Base-by-base conservation (phyloP, 2,329 filamentous ascomycete genomes). In the Phialemoniopsis sp. region DNA sequence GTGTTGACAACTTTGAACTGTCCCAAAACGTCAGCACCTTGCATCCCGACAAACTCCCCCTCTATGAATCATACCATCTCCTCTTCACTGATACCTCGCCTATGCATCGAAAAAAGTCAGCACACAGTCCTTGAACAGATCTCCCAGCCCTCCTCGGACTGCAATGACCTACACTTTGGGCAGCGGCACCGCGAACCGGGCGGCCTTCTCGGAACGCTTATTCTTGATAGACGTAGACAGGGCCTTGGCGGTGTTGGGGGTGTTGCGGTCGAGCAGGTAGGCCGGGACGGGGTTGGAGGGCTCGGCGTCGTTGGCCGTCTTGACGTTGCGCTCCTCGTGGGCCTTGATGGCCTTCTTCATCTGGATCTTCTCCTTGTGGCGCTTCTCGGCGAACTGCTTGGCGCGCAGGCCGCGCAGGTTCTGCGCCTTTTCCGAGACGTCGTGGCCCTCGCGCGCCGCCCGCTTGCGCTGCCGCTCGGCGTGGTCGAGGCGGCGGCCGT, bases 361-460 rank as follows among this genome's bases (percentile, higher is more conserved):
- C 77, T 95, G 89, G 61, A 95, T 95, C 84, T 98, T 98, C 75
- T 98, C 90, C 63, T 90, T 86, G 71, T 89, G 87, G 18, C 93
- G 81, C 74, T 90, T 89, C 78, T 97, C 84, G 64, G 91, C 85
- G 71, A 93, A 84, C 56, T 95, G 73, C 76, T 98, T 98, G 52
- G 93, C 93, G 46, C 89, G 78, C 54, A 97, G 80, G 49, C 93
- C 93, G 46, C 87, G 85, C 57, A 96, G 76, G 64, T 93, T 95
- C 73, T 97, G 91, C 17, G 93, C 89, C 69, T 95, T 85, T 59
- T 93, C 78, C 37, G 87, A 93, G 41, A 80, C 80, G 67, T 90
- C 83, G 75, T 98, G 91, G 44, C 81, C 85, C 70, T 95, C 88
- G 69, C 93, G 85, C 44, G 93, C 93, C 46, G 80, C 72, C 54